Conservation (phyloP, 257 asterid species). For the Anisodus acutangulus region DNA sequence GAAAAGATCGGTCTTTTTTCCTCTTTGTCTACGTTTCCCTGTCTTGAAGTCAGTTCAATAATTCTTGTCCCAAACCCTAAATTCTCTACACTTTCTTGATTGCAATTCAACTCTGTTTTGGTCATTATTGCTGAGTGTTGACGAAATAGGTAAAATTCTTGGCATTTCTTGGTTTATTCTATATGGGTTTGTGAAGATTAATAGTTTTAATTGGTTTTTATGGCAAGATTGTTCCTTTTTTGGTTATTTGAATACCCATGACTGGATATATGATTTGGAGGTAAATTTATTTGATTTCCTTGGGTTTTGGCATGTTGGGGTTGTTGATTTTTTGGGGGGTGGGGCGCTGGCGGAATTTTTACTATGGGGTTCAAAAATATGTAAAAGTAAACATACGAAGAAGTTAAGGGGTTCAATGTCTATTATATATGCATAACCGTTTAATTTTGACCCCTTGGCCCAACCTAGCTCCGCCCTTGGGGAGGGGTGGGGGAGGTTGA, state of each 20-base stretch:
- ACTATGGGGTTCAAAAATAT: no score
- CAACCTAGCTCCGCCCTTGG: no score
- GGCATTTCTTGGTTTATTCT: background rate
- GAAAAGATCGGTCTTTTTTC: background rate
- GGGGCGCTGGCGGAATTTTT: no score
- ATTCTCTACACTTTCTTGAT: background rate
- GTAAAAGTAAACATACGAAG: no score
- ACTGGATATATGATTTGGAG: background rate
- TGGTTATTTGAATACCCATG: slow-evolving; percentile 20
- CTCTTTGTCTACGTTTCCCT: background rate
- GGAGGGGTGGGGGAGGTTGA: no score
- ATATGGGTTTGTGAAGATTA: background rate
- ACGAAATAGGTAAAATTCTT: slow-evolving; percentile 11
- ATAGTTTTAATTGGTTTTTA: background rate
- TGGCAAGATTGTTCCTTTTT: background rate
- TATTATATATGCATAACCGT: no score
- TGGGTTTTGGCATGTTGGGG: slow-evolving; percentile 25
- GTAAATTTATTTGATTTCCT: background rate
- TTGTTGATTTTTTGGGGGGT: background rate
- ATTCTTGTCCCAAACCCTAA: slow-evolving; percentile 28
- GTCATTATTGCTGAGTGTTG: background rate
- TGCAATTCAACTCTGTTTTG: background rate
- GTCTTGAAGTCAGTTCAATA: background rate
- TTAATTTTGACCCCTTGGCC: no score
- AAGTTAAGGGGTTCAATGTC: no score